Percentiles rank a stretch among this genome's conserved stretches.
These are phyloP conservation scores for Pseudocercospora fuligena DNA, from an alignment of 2,329 filamentous ascomycete genomes.

Conservation along the genomic window DNA sequence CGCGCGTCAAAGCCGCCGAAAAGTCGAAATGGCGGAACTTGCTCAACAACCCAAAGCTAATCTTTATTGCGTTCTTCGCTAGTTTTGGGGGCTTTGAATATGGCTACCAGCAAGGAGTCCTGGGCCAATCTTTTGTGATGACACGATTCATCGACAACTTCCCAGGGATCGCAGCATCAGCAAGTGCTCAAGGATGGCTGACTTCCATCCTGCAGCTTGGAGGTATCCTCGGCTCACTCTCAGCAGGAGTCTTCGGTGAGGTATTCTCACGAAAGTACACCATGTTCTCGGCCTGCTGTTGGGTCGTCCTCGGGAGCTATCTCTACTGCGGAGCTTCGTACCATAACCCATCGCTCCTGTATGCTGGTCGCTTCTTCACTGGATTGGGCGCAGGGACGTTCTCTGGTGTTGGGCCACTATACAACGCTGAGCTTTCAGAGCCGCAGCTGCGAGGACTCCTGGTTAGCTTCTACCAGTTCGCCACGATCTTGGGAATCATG, in stretches of 20 bases:
- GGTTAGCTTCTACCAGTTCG: conserved; percentile 54
- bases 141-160: conserved; percentile 35
- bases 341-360: conserved; percentile 13
- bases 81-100: conserved; percentile 59
- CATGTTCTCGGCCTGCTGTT: conserved; percentile 57
- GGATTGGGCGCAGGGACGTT: conserved; percentile 37
- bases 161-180: conserved; percentile 20
- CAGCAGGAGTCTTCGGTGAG: conserved; percentile 55
- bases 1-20: conserved; percentile 13
- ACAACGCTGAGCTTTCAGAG: conserved; percentile 84
- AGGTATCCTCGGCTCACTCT: conserved; percentile 50
- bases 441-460: conserved; percentile 47
- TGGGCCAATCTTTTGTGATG: conserved; percentile 61
- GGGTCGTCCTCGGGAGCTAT: conserved; percentile 41
- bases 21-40: conserved; percentile 19
- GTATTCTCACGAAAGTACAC: conserved; percentile 58
- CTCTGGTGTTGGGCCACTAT: conserved; percentile 53
- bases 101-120: conserved; percentile 61
- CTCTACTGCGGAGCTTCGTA: conserved; percentile 23
- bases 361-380: conserved; percentile 32
- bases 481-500: conserved; percentile 54
- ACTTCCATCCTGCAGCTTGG: conserved; percentile 27
- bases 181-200: conserved; percentile 24
- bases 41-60: conserved; percentile 22
- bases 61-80: conserved; percentile 26